Conservation (phyloP, 2,329 filamentous ascomycete species). For the Aspergillus sp. region DNA sequence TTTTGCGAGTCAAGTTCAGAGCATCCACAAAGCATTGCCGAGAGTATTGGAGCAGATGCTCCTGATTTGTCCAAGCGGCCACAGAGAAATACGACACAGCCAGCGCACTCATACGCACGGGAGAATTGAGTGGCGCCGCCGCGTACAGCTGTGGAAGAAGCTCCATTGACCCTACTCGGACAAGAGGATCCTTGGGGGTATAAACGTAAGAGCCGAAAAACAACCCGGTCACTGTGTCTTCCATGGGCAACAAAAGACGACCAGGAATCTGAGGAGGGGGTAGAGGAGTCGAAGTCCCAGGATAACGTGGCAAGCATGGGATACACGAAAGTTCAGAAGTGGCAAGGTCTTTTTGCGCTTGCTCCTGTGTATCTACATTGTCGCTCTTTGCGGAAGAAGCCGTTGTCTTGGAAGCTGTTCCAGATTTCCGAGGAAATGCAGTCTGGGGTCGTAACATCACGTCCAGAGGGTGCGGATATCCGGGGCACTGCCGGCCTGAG, state of each 20-base stretch:
- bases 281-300: not conserved
- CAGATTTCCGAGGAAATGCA: constrained; percentile 25
- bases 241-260: constrained; percentile 28
- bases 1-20: constrained; percentile 29
- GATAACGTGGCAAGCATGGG: not conserved
- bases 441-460: constrained; percentile 32
- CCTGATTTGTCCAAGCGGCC: constrained; percentile 35
- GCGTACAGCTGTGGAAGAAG: constrained; percentile 30
- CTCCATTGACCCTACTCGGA: constrained; percentile 34
- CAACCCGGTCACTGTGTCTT: constrained; percentile 32
- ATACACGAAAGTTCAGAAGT: not conserved
- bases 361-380: not conserved
- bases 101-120: constrained; percentile 29
- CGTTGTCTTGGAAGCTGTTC: not conserved
- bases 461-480: constrained; percentile 36
- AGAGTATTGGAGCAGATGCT: constrained; percentile 25
- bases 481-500: constrained; percentile 34
- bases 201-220: constrained; percentile 38
- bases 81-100: constrained; percentile 36
- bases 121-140: constrained; percentile 25
- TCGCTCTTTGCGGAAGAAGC: not conserved
- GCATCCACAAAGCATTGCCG: constrained; percentile 31
- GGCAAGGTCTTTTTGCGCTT: not conserved
- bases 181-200: constrained; percentile 30
- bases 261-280: constrained; percentile 15